Percentiles rank a stretch among this genome's conserved stretches.
Conservation (phyloP, 306 rosid genomes). For the Mimosa bimucronata region DNA sequence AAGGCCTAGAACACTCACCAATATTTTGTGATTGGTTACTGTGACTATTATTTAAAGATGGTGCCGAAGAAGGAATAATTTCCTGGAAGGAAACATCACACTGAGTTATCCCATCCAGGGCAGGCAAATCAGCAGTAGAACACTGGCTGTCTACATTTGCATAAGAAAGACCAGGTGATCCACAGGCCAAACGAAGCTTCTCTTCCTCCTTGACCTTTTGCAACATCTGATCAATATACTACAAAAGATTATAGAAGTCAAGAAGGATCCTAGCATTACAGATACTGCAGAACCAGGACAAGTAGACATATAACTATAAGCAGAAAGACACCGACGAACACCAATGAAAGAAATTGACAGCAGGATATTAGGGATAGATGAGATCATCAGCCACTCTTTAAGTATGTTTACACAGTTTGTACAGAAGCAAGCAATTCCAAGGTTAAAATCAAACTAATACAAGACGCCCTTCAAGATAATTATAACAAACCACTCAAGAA, state of each 20-base stretch:
- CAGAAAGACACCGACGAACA: constrained; percentile 13
- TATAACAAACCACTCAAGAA: neutral
- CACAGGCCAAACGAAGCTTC: constrained; percentile 57
- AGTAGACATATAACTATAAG: constrained; percentile 29
- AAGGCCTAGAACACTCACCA: constrained; percentile 64
- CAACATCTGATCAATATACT: constrained; percentile 63
- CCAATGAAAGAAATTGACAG: neutral
- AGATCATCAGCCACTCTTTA: constrained; percentile 27
- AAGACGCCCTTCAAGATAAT: neutral
- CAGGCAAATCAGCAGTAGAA: constrained; percentile 54
- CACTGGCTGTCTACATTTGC: constrained; percentile 52
- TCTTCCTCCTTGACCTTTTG: constrained; percentile 68
- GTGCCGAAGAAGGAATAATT: constrained; percentile 49
- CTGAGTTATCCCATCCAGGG: constrained; percentile 51
- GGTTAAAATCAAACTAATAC: neutral
- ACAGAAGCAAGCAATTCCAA: constrained; percentile 15
- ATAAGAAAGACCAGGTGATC: constrained; percentile 52
- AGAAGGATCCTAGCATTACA: constrained; percentile 48
- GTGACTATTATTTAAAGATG: constrained; percentile 50
- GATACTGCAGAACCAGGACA: constrained; percentile 38
- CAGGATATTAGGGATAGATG: constrained; percentile 29
- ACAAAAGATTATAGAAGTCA: constrained; percentile 47
- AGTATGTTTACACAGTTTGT: neutral
- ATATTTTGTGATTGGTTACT: constrained; percentile 54
- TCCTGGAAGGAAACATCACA: constrained; percentile 56